Percentiles rank a stretch among this genome's conserved stretches.
phyloP scores from a whole-genome alignment of 257 asterid species.

The Solanum megistacrolobum region DNA sequence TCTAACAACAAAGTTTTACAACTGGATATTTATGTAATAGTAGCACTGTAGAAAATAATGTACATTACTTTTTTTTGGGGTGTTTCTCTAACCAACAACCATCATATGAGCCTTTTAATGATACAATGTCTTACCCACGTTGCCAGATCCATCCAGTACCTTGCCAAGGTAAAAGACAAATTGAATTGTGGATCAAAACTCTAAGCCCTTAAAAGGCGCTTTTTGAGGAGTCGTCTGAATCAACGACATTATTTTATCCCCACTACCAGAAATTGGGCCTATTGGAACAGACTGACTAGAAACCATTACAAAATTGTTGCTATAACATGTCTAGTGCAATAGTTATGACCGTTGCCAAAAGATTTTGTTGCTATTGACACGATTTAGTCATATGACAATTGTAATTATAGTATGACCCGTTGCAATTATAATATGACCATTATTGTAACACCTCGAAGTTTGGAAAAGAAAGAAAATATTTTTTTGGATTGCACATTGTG shows the following conservation, averaged over 20 bases:
- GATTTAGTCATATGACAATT: too few species aligned
- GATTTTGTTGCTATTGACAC: neutral
- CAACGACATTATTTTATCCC: neutral
- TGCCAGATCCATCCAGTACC: neutral
- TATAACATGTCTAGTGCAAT: neutral
- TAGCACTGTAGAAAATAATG: neutral
- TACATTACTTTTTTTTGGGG: neutral
- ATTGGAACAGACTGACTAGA: neutral
- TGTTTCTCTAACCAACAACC: neutral
- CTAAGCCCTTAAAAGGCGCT: too few species aligned
- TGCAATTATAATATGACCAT: neutral
- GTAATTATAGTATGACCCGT: neutral
- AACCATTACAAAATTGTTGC: neutral
- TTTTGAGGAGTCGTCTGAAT: neutral
- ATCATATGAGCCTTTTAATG: neutral
- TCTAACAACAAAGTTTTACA: neutral
- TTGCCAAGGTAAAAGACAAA: neutral
- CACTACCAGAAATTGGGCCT: neutral
- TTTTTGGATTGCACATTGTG: neutral
- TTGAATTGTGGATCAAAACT: neutral
- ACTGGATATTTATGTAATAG: neutral
- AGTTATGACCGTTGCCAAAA: neutral
- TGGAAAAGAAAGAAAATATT: too few species aligned
- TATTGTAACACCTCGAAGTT: neutral
- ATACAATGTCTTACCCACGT: too few species aligned